These are phyloP conservation scores for Peronospora tabacina DNA, from an alignment of 352 stramenopile genomes.

Conservation along the genomic window DNA sequence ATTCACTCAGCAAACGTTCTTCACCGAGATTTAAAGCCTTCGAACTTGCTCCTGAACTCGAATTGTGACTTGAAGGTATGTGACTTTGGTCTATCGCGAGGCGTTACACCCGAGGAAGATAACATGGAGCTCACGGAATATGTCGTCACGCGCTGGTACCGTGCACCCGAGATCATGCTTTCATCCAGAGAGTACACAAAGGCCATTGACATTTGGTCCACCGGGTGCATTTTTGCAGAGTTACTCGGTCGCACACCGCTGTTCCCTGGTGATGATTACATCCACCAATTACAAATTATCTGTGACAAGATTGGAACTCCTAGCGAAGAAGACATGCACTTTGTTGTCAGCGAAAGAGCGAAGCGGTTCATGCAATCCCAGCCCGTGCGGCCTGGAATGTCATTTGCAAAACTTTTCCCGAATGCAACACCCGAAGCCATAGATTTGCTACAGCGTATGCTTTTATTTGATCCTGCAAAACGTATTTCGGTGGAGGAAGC, in stretches of 20 bases:
- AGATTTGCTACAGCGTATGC: constrained; percentile 81
- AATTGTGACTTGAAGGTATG: constrained; percentile 91
- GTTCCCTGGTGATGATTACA: constrained; percentile 97
- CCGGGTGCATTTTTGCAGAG: constrained; percentile 92
- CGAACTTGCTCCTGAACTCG: constrained; percentile 94
- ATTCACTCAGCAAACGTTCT: constrained; percentile 92
- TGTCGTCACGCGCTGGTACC: constrained; percentile 91
- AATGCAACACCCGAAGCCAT: constrained; percentile 59
- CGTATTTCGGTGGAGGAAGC: constrained; percentile 91
- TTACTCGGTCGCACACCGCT: constrained; percentile 85
- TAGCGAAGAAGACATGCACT: constrained; percentile 82
- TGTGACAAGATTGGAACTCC: constrained; percentile 87
- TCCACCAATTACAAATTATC: constrained; percentile 97
- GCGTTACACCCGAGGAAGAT: constrained; percentile 72
- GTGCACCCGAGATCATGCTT: constrained; percentile 94
- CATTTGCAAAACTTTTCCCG: constrained; percentile 68
- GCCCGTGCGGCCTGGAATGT: constrained; percentile 57
- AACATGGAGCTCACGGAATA: constrained; percentile 90
- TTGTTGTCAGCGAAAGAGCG: constrained; percentile 88
- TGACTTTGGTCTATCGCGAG: constrained; percentile 87
- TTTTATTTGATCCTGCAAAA: constrained; percentile 81
- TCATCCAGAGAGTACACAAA: constrained; percentile 94
- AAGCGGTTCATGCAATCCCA: constrained; percentile 84
- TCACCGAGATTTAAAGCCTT: constrained; percentile 96
- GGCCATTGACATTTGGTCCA: constrained; percentile 94